phyloP scores from a whole-genome alignment of 2,329 filamentous ascomycete species.

The Ceratocystis lukuohia region DNA sequence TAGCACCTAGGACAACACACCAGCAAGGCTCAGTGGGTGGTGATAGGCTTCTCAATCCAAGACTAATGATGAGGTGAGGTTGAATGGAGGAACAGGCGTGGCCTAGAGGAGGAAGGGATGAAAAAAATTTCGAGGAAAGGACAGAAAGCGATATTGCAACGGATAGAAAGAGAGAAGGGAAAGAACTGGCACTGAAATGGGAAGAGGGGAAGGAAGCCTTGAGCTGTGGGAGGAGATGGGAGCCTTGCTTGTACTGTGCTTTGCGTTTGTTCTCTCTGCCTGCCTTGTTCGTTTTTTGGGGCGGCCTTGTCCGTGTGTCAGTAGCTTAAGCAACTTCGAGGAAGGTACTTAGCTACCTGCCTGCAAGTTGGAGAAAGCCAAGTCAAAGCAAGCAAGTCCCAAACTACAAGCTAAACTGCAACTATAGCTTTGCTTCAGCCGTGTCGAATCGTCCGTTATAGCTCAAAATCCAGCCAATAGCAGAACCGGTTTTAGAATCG shows the following conservation, averaged over 20 bases:
- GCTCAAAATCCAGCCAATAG: neutral
- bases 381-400: neutral
- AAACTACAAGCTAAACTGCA: neutral
- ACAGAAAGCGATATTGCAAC: neutral
- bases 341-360: neutral
- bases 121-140: neutral
- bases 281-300: neutral
- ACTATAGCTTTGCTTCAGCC: conserved; percentile 1
- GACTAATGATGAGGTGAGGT: neutral
- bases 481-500: neutral
- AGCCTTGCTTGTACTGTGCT: neutral
- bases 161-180: neutral
- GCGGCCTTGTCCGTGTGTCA: neutral
- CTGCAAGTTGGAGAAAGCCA: neutral
- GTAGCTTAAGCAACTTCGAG: too few species aligned
- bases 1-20: neutral
- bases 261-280: neutral
- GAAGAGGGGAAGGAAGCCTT: neutral
- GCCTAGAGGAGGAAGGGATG: neutral
- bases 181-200: neutral
- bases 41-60: neutral
- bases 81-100: neutral
- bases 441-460: conserved; percentile 3
- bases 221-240: neutral
- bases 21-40: neutral